Conservation (phyloP, 2,329 filamentous ascomycete species). For the Pseudopyrenochaeta lycopersici region DNA sequence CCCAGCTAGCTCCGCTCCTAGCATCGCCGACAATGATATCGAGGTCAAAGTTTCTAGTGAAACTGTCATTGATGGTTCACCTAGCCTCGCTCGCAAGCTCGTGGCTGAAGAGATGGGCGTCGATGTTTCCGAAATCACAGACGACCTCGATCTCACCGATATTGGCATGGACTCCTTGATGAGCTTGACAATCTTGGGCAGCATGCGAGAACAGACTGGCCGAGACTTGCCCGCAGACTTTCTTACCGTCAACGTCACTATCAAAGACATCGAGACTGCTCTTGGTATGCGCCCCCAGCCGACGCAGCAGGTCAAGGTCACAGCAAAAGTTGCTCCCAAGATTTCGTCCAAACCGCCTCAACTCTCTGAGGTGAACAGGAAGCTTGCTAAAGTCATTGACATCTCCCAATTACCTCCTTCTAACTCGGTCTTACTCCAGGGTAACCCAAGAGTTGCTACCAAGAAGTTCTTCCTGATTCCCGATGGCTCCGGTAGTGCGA, state of each 20-base stretch:
- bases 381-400: constrained; percentile 52
- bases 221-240: constrained; percentile 63
- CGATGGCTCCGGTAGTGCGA: constrained; percentile 67
- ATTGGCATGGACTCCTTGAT: constrained; percentile 65
- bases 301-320: constrained; percentile 46
- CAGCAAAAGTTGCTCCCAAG: constrained; percentile 27
- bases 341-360: constrained; percentile 41
- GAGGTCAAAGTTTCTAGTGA: constrained; percentile 42
- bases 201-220: constrained; percentile 61
- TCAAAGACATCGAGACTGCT: constrained; percentile 71
- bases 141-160: constrained; percentile 68
- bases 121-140: constrained; percentile 64
- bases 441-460: constrained; percentile 64
- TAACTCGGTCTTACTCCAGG: constrained; percentile 66
- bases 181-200: constrained; percentile 61
- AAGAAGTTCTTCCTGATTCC: constrained; percentile 64
- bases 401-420: constrained; percentile 57
- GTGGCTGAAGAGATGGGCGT: constrained; percentile 70
- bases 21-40: constrained; percentile 53
- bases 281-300: constrained; percentile 64
- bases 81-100: constrained; percentile 59
- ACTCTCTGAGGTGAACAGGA: constrained; percentile 60
- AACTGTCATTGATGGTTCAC: constrained; percentile 46
- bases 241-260: constrained; percentile 67
- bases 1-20: constrained; percentile 59